Evolutionary conservation across 768 basidiomycete genomes (phyloP).

Genomic region (Multifurca ochricompacta): DNA sequence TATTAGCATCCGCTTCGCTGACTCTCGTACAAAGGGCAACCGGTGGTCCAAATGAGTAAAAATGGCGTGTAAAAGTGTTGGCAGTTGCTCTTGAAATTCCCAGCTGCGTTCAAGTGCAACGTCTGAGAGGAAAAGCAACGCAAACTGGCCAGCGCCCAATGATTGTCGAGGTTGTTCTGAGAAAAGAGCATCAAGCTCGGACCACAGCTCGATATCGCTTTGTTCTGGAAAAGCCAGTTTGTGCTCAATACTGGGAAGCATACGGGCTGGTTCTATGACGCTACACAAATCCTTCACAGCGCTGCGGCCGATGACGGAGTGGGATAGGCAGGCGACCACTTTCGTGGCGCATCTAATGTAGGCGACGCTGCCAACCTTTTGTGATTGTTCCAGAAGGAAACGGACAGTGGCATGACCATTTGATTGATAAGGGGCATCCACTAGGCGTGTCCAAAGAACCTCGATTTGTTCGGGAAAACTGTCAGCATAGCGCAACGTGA

Average conservation of each 20-base stretch:
- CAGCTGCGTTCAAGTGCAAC: slow-evolving; percentile 68
- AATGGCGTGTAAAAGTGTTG: slow-evolving; percentile 68
- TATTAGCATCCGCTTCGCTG: slow-evolving; percentile 74
- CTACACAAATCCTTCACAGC: slow-evolving; percentile 81
- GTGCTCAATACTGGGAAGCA: slow-evolving; percentile 72
- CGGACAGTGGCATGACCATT: slow-evolving; percentile 76
- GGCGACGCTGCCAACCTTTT: slow-evolving; percentile 68
- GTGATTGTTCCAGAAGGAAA: slow-evolving; percentile 83
- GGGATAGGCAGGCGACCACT: slow-evolving; percentile 77
- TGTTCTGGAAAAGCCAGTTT: slow-evolving; percentile 53
- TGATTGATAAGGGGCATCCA: slow-evolving; percentile 58
- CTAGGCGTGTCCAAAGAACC: slow-evolving; percentile 70
- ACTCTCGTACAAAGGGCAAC: slow-evolving; percentile 54
- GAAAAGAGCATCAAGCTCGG: slow-evolving; percentile 70
- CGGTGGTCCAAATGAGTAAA: slow-evolving; percentile 82
- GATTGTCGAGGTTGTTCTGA: slow-evolving; percentile 60
- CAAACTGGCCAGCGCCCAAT: slow-evolving; percentile 81
- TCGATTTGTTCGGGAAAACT: slow-evolving; percentile 74
- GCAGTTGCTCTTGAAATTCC: slow-evolving; percentile 63
- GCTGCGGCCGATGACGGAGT: slow-evolving; percentile 60
- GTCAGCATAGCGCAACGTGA: slow-evolving; percentile 69
- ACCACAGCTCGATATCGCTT: slow-evolving; percentile 69
- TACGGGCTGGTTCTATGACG: slow-evolving; percentile 75
- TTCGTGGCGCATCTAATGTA: slow-evolving; percentile 76
- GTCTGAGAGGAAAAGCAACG: slow-evolving; percentile 77